Evolutionary conservation across 192 early-diverging fungal genomes (phyloP).

Genomic region (Umbelopsis vinacea): DNA sequence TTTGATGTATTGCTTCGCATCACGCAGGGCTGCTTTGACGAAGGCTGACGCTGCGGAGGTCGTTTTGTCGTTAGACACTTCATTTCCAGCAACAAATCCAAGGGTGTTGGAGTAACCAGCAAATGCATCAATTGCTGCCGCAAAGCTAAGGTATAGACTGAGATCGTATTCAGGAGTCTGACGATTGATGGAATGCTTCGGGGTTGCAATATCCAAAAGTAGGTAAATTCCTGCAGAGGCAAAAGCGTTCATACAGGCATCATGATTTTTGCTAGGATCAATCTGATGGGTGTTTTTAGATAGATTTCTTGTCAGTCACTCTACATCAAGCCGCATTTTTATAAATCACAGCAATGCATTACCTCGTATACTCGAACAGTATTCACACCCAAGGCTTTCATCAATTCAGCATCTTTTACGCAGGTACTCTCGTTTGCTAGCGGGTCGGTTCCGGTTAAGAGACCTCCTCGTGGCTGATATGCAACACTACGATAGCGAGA

Average conservation of each 20-base stretch:
- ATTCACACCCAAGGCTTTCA: slow-evolving; percentile 73
- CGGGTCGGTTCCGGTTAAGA: slow-evolving; percentile 56
- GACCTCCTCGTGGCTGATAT: slow-evolving; percentile 68
- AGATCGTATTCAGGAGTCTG: slow-evolving; percentile 61
- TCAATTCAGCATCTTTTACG: slow-evolving; percentile 62
- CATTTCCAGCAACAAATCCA: slow-evolving; percentile 78
- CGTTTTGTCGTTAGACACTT: slow-evolving; percentile 67
- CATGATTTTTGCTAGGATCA: slow-evolving; percentile 64
- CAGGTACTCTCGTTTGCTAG: slow-evolving; percentile 62
- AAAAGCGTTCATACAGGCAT: slow-evolving; percentile 73
- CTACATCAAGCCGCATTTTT: too few relatives aligned
- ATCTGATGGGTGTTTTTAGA: slow-evolving; percentile 31
- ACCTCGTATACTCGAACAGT: slow-evolving; percentile 77
- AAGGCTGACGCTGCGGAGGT: slow-evolving; percentile 65
- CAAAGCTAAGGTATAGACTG: slow-evolving; percentile 58
- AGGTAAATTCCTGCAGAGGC: slow-evolving; percentile 73
- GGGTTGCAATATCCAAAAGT: slow-evolving; percentile 66
- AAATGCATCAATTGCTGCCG: slow-evolving; percentile 68
- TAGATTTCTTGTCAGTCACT: background rate
- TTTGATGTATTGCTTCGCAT: slow-evolving; percentile 65
- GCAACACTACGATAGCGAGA: slow-evolving; percentile 43
- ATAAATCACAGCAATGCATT: background rate
- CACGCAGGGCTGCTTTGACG: slow-evolving; percentile 73
- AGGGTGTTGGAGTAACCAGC: slow-evolving; percentile 65
- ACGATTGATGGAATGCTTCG: slow-evolving; percentile 69